Base-by-base conservation (phyloP, 2,329 filamentous ascomycete species). In the Diaporthe sp. region DNA sequence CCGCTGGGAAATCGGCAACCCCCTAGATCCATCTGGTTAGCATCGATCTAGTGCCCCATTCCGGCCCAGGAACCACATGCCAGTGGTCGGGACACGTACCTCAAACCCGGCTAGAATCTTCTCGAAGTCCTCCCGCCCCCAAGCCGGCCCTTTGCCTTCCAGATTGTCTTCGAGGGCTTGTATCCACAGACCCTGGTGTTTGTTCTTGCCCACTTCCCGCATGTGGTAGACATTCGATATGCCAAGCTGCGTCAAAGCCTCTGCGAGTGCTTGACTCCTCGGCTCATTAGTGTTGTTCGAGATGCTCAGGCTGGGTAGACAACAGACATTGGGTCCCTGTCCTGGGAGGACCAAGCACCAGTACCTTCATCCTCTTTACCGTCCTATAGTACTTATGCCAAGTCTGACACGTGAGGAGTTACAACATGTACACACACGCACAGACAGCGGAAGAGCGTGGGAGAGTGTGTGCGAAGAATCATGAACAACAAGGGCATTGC, bases 101-200 rank as follows among this genome's bases (percentile, higher is more conserved):
- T 83, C 79, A 61, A 80, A 82, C 33, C 80, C 72, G 4, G 80
- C 81, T n/a, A 84, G 78, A 12, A 85, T 77, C 47, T 78, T 78
- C 50, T 85, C 83, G 38, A 82, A 84, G 50, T 82, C 78, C 33
- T 79, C 78, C 30, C 80, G 79, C 19, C 61, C 55, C 77, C 76
- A 75, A 1, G 54, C 38, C 25, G 50, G 25, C 17, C 73, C 73
- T 33, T 33, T 61, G 4, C 77, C 76, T 25, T 80, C 78, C 57
- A 80, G 82, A 72, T 84, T 85, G 50, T 80, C 79, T 3, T 81
- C 77, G 38, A 82, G 78, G 10, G 83, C 82, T 54, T 83, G 79
- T 35, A 80, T 73, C 83, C 83, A 84, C 12, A 84, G 75, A 0
- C 75, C 77, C 30, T 81, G 79, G 72, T 85, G 81, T 25, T 79